Percentiles rank a stretch among this genome's conserved stretches.
Evolutionary conservation across 495 filamentous ascomycete species (phyloP).

Genomic region (Delitschia confertaspora): DNA sequence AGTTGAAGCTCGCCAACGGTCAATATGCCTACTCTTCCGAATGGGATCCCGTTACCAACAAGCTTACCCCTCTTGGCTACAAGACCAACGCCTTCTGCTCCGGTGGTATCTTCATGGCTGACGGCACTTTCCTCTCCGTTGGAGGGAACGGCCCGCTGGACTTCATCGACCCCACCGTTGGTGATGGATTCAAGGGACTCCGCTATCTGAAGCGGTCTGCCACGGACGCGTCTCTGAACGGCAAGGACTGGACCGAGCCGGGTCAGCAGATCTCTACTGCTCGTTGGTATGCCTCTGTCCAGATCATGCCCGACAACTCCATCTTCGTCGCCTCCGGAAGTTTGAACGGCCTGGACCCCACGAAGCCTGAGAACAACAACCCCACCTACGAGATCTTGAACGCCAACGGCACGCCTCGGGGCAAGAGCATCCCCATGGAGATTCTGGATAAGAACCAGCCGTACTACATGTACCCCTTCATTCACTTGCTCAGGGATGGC

Average conservation of each 20-base stretch:
- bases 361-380: conserved; percentile 50
- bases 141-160: conserved; percentile 50
- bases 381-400: conserved; percentile 54
- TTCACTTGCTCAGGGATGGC: conserved; percentile 51
- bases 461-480: conserved; percentile 60
- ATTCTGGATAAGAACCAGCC: conserved; percentile 51
- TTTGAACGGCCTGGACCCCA: conserved; percentile 52
- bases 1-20: conserved; percentile 46
- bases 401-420: conserved; percentile 36
- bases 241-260: conserved; percentile 47
- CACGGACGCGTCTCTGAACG: conserved; percentile 41
- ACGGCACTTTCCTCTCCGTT: conserved; percentile 46
- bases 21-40: conserved; percentile 52
- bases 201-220: conserved; percentile 46
- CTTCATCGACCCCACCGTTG: conserved; percentile 50
- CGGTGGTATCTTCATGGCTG: conserved; percentile 51
- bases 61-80: conserved; percentile 42
- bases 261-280: conserved; percentile 46
- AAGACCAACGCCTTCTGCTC: conserved; percentile 56
- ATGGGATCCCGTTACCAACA: conserved; percentile 47
- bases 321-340: conserved; percentile 56
- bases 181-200: conserved; percentile 50
- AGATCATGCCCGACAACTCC: conserved; percentile 47
- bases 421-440: conserved; percentile 40
- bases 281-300: conserved; percentile 54